Evolutionary conservation across 805 yeast species (phyloP).

Genomic region (Jamesozyma rosinii): DNA sequence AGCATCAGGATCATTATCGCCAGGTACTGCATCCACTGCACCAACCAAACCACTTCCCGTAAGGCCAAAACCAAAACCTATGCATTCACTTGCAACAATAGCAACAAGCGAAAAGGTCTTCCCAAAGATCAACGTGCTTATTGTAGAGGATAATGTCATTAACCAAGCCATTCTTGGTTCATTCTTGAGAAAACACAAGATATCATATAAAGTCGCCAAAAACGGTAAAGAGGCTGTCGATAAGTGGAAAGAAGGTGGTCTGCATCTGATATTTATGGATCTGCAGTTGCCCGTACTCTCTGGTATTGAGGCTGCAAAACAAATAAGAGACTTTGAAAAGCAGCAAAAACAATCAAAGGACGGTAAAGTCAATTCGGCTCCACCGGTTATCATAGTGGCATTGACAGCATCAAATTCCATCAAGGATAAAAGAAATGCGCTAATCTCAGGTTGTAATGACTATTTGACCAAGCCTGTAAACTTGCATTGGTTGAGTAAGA

Average conservation of each 20-base stretch:
- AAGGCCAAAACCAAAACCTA: neutral
- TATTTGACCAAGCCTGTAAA: constrained; percentile 93
- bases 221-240: constrained; percentile 94
- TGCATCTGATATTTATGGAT: constrained; percentile 92
- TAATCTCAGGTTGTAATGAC: constrained; percentile 96
- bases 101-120: constrained; percentile 49
- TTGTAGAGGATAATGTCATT: constrained; percentile 93
- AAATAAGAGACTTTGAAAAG: constrained; percentile 76
- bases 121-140: constrained; percentile 81
- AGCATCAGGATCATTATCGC: neutral
- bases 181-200: constrained; percentile 74
- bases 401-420: constrained; percentile 84
- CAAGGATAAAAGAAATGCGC: constrained; percentile 79
- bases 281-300: constrained; percentile 93
- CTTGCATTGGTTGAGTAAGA: constrained; percentile 84
- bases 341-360: constrained; percentile 17
- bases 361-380: constrained; percentile 53
- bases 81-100: neutral
- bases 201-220: constrained; percentile 76
- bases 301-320: constrained; percentile 91
- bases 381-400: constrained; percentile 98
- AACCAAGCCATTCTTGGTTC: constrained; percentile 88
- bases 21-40: too few species aligned
- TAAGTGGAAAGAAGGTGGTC: constrained; percentile 90
- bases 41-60: neutral